phyloP scores from a whole-genome alignment of 1,139 yeast species.

The Magnusiomyces sp. region DNA sequence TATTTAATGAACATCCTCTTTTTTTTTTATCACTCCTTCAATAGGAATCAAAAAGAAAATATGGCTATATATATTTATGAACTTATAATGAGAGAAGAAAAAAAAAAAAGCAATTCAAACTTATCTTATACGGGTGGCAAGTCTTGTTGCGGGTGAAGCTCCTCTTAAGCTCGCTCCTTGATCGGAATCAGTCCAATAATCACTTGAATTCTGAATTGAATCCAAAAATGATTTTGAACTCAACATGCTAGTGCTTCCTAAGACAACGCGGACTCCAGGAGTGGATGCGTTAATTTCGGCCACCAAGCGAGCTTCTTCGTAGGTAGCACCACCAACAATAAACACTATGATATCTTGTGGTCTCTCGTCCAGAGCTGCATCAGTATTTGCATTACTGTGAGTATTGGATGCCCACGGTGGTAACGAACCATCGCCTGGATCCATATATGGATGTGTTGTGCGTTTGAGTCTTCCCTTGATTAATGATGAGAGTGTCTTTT shows the following conservation, averaged over 20 bases:
- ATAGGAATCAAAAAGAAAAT: not conserved
- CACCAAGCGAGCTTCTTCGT: slow-evolving; percentile 80
- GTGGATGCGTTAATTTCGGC: slow-evolving; percentile 57
- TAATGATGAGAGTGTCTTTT: slow-evolving; percentile 41
- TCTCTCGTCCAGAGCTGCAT: slow-evolving; percentile 20
- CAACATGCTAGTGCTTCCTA: slow-evolving; percentile 71
- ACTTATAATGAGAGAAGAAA: not conserved
- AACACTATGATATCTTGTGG: slow-evolving; percentile 75
- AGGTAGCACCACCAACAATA: slow-evolving; percentile 85
- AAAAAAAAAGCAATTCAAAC: too few relatives aligned
- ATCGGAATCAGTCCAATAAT: slow-evolving; percentile 18
- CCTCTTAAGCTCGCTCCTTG: slow-evolving; percentile 16
- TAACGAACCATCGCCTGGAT: slow-evolving; percentile 33
- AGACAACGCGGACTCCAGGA: slow-evolving; percentile 45
- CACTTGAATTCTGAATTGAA: slow-evolving; percentile 24
- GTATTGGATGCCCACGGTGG: slow-evolving; percentile 22
- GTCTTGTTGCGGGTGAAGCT: slow-evolving; percentile 13
- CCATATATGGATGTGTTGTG: slow-evolving; percentile 42
- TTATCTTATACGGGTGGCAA: not conserved
- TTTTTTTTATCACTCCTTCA: not conserved
- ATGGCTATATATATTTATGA: not conserved
- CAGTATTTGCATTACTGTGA: slow-evolving; percentile 22
- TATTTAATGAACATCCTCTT: not conserved
- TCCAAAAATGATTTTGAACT: slow-evolving; percentile 52
- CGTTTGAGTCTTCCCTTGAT: slow-evolving; percentile 44